These are phyloP conservation scores for Anacardium occidentale DNA, from an alignment of 345 rosid genomes.

Conservation along the genomic window DNA sequence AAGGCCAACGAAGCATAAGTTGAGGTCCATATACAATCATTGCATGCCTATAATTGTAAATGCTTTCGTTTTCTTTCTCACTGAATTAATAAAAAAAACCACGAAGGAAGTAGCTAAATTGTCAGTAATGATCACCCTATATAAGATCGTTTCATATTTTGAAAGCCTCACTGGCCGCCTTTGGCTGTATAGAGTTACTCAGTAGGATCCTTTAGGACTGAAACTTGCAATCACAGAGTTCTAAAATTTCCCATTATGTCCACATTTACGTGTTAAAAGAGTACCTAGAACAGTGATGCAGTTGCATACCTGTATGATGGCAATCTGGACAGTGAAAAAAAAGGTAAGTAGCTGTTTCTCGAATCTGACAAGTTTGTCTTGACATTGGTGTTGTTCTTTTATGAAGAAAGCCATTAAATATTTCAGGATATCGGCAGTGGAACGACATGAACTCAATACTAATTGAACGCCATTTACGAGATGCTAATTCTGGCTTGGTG, in stretches of 20 bases:
- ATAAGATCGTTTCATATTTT: not conserved
- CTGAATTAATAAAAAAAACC: not conserved
- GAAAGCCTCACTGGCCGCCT: not conserved
- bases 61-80: no score
- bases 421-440: no score
- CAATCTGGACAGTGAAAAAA: constrained; percentile 9
- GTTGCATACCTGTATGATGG: constrained; percentile 13
- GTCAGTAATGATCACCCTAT: not conserved
- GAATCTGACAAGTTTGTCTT: constrained; percentile 13
- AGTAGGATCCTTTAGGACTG: not conserved
- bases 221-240: constrained; percentile 2
- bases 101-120: not conserved
- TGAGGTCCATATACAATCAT: constrained; percentile 1
- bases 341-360: constrained; percentile 19
- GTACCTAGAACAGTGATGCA: not conserved
- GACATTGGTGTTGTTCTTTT: no score
- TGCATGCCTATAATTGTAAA: not conserved
- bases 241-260: not conserved
- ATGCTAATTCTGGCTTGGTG: no score
- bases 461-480: not conserved
- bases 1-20: constrained; percentile 34
- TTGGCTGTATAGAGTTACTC: no score
- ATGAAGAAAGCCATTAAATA: no score
- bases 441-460: not conserved
- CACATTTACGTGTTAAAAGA: not conserved